phyloP scores from a whole-genome alignment of 2,329 filamentous ascomycete species.

The Phaeosphaeria sp. region DNA sequence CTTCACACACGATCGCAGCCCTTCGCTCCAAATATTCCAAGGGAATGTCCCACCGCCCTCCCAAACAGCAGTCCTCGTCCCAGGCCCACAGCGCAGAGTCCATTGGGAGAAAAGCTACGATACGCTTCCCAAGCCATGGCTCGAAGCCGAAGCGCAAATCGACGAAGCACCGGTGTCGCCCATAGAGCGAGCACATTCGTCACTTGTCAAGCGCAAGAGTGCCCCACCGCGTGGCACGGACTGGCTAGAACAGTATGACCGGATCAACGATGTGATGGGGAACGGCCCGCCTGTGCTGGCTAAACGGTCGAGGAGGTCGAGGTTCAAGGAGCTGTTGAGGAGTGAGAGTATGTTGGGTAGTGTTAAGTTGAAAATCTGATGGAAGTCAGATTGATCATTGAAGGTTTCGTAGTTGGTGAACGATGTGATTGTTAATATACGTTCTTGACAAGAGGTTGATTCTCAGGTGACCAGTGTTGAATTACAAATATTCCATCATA shows the following conservation, averaged over 20 bases:
- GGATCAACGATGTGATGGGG: constrained; percentile 3
- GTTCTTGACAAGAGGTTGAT: background rate
- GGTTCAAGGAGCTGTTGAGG: constrained; percentile 2
- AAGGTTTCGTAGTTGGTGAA: too few relatives aligned
- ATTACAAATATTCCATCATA: background rate
- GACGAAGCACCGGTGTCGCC: background rate
- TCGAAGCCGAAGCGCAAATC: background rate
- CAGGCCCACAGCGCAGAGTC: background rate
- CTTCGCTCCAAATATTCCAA: too few relatives aligned
- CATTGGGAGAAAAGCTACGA: background rate
- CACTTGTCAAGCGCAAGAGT: constrained; percentile 11
- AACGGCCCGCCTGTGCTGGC: background rate
- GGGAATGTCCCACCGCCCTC: too few relatives aligned
- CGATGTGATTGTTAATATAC: too few relatives aligned
- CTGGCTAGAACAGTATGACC: constrained; percentile 16
- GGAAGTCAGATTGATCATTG: too few relatives aligned
- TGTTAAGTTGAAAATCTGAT: background rate
- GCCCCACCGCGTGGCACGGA: constrained; percentile 12
- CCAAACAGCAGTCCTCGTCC: background rate
- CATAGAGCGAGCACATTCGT: background rate
- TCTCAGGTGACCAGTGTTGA: background rate
- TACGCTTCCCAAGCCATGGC: background rate
- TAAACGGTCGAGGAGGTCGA: background rate
- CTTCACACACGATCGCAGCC: too few relatives aligned
- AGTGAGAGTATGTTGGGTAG: constrained; percentile 1